Conservation (phyloP, 108 stramenopile species). For the Schizochytrium sp. region DNA sequence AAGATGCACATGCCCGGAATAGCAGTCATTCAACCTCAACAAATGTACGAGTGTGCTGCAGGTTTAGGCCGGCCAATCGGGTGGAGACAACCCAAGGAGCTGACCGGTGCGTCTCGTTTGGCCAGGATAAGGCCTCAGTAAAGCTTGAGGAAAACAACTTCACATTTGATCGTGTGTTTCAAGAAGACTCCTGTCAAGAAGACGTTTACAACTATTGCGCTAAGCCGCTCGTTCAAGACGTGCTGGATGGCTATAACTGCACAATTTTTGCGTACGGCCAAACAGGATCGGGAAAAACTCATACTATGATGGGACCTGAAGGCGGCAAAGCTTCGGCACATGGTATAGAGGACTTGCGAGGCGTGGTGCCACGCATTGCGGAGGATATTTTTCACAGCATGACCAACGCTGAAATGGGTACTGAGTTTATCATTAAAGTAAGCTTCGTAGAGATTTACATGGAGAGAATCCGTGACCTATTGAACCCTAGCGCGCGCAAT, state of each 20-base stretch:
- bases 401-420: constrained; percentile 1
- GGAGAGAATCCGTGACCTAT: constrained; percentile 66
- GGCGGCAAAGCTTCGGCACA: not conserved
- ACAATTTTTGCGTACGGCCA: constrained; percentile 80
- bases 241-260: constrained; percentile 72
- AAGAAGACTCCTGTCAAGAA: constrained; percentile 61
- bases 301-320: constrained; percentile 66
- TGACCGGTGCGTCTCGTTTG: not conserved
- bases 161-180: constrained; percentile 69
- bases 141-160: constrained; percentile 62
- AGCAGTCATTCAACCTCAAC: not conserved
- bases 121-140: not conserved
- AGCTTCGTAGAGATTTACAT: constrained; percentile 69
- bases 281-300: constrained; percentile 69
- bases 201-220: constrained; percentile 65
- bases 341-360: not conserved
- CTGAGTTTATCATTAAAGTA: constrained; percentile 65
- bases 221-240: constrained; percentile 34
- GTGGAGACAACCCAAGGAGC: constrained; percentile 4
- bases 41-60: constrained; percentile 23
- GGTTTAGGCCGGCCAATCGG: constrained; percentile 33
- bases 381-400: constrained; percentile 7
- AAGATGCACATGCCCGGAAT: too few relatives aligned
- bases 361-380: constrained; percentile 62
- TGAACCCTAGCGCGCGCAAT: constrained; percentile 29